These are phyloP conservation scores for Fusarium sacchari DNA, from an alignment of 2,329 filamentous ascomycete species.

Conservation along the genomic window DNA sequence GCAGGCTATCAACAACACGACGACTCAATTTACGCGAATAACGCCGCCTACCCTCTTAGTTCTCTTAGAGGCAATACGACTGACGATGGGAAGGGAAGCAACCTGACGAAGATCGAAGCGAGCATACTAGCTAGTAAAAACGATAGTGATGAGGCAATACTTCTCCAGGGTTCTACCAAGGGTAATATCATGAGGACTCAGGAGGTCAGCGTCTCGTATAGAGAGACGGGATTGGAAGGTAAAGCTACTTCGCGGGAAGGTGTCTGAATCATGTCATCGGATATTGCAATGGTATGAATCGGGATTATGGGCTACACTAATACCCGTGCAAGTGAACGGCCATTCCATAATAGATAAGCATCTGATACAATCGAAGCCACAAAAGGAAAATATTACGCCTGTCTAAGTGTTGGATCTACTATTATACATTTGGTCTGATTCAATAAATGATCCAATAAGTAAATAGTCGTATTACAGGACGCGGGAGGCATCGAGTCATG, in stretches of 20 bases:
- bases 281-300: too few relatives aligned
- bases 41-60: background rate
- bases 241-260: background rate
- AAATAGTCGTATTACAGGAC: fast-evolving
- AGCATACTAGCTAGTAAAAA: background rate
- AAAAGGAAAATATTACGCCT: fast-evolving
- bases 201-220: background rate
- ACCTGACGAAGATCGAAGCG: background rate
- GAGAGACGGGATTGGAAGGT: background rate
- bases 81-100: background rate
- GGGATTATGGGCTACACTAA: too few relatives aligned
- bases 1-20: background rate
- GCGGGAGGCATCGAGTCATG: fast-evolving
- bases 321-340: too few relatives aligned
- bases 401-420: fast-evolving
- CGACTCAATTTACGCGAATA: background rate
- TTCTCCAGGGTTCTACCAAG: background rate
- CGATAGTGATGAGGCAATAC: background rate
- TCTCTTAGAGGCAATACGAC: background rate
- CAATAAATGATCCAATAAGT: fast-evolving
- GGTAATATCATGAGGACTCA: background rate
- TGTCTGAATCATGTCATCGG: too few relatives aligned
- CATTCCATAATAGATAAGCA: too few relatives aligned
- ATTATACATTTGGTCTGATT: background rate
- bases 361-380: fast-evolving